These are phyloP conservation scores for Ustilago nuda DNA, from an alignment of 1,284 basidiomycete genomes.

Conservation along the genomic window DNA sequence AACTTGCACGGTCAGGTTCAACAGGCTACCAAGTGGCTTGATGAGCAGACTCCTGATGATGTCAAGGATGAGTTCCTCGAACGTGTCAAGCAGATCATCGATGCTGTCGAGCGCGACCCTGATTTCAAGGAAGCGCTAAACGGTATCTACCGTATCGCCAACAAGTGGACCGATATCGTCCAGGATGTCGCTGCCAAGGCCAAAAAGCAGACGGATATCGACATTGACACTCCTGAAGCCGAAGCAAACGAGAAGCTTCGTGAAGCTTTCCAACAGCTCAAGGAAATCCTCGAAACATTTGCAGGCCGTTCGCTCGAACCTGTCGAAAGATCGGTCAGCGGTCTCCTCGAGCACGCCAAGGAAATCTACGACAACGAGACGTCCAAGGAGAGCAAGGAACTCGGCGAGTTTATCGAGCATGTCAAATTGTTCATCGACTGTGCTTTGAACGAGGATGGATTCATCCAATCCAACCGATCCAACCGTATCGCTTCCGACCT, in stretches of 20 bases:
- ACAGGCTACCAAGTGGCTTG: constrained; percentile 68
- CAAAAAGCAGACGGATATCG: constrained; percentile 68
- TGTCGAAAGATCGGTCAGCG: constrained; percentile 68
- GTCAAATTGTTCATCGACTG: constrained; percentile 49
- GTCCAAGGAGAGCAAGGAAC: constrained; percentile 61
- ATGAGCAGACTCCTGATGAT: constrained; percentile 72
- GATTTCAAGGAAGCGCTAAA: constrained; percentile 70
- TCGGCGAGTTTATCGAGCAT: constrained; percentile 69
- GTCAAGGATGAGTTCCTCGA: constrained; percentile 71
- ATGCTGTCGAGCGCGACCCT: constrained; percentile 65
- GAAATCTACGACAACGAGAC: constrained; percentile 69
- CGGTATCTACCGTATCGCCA: constrained; percentile 70
- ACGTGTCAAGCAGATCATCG: constrained; percentile 69
- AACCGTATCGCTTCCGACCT: constrained; percentile 46
- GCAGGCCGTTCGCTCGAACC: constrained; percentile 61
- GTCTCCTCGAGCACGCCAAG: constrained; percentile 68
- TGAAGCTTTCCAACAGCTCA: constrained; percentile 70
- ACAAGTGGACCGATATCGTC: constrained; percentile 71
- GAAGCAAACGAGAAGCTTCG: constrained; percentile 70
- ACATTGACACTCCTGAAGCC: constrained; percentile 69
- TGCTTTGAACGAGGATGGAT: constrained; percentile 51
- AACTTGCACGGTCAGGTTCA: constrained; percentile 48
- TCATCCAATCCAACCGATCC: constrained; percentile 48
- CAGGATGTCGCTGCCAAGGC: constrained; percentile 70
- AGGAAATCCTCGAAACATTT: constrained; percentile 70